Conservation (phyloP, 768 basidiomycete genomes). For the Pisolithus albus region DNA sequence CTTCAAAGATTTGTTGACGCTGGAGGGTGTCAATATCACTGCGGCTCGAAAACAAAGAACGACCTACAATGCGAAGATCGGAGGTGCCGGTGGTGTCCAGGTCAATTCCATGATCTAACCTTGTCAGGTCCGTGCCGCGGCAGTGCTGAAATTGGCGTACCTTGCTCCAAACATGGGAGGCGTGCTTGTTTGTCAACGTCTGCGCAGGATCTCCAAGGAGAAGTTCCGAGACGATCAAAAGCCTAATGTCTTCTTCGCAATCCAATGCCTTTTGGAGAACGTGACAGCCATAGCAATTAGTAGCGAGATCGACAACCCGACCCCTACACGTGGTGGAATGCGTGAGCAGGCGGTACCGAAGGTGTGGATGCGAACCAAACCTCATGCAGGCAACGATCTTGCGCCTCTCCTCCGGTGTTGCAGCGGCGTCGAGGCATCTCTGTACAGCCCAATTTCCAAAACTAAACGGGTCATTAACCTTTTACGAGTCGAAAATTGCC, state of each 20-base stretch:
- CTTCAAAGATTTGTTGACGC: conserved; percentile 81
- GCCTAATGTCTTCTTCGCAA: conserved; percentile 80
- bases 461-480: conserved; percentile 30
- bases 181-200: conserved; percentile 85
- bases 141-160: conserved; percentile 27
- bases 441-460: conserved; percentile 93
- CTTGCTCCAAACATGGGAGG: conserved; percentile 91
- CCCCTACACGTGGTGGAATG: conserved; percentile 40
- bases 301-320: conserved; percentile 79
- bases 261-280: conserved; percentile 87
- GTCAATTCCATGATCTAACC: conserved; percentile 80
- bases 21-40: conserved; percentile 20
- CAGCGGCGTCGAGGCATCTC: conserved; percentile 75
- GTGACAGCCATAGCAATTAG: conserved; percentile 86
- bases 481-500: background rate
- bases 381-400: conserved; percentile 87
- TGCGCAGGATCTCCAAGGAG: conserved; percentile 79
- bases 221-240: conserved; percentile 79
- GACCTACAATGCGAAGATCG: conserved; percentile 78
- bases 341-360: conserved; percentile 2
- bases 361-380: conserved; percentile 29
- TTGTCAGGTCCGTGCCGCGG: conserved; percentile 4
- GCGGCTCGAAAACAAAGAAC: background rate
- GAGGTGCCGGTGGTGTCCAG: conserved; percentile 82
- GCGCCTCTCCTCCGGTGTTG: conserved; percentile 63